Evolutionary conservation across 2,329 filamentous ascomycete genomes (phyloP).

Genomic region (Hypoxylon sp.): DNA sequence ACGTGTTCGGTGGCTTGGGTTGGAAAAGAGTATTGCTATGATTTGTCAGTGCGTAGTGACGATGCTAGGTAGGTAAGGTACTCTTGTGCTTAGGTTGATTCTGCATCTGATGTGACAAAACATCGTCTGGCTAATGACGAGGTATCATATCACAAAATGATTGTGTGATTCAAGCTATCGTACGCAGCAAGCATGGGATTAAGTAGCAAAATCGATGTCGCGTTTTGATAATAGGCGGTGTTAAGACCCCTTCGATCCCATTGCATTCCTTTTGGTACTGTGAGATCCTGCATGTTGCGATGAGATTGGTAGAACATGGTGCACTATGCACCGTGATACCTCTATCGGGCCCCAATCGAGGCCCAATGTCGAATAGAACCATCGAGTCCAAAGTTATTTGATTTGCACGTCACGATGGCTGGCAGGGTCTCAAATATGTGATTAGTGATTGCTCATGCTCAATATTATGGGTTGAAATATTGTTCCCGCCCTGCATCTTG

Average conservation of each 20-base stretch:
- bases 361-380: slow-evolving; percentile 29
- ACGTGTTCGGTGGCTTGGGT: neutral
- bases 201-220: slow-evolving; percentile 37
- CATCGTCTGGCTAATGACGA: slow-evolving; percentile 5
- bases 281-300: slow-evolving; percentile 29
- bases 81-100: neutral
- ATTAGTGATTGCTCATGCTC: too few species aligned
- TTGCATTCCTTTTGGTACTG: slow-evolving; percentile 14
- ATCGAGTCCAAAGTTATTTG: slow-evolving; percentile 19
- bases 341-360: slow-evolving; percentile 23
- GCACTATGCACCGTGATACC: slow-evolving; percentile 10
- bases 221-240: slow-evolving; percentile 43
- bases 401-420: slow-evolving; percentile 16
- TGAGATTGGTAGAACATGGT: slow-evolving; percentile 35
- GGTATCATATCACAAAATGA: slow-evolving; percentile 13
- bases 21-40: neutral
- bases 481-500: slow-evolving; percentile 37
- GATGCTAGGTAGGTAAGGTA: too few species aligned
- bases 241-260: slow-evolving; percentile 37
- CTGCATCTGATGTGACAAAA: slow-evolving; percentile 13
- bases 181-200: slow-evolving; percentile 19
- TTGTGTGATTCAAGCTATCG: slow-evolving; percentile 19
- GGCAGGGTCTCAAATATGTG: slow-evolving; percentile 23
- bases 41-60: slow-evolving; percentile 20
- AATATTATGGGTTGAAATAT: too few species aligned